A percentile compares a stretch with the other conserved stretches of the same genome.
These are phyloP conservation scores for Cyclotella atomus DNA, from an alignment of 108 stramenopile genomes.

Conservation along the genomic window DNA sequence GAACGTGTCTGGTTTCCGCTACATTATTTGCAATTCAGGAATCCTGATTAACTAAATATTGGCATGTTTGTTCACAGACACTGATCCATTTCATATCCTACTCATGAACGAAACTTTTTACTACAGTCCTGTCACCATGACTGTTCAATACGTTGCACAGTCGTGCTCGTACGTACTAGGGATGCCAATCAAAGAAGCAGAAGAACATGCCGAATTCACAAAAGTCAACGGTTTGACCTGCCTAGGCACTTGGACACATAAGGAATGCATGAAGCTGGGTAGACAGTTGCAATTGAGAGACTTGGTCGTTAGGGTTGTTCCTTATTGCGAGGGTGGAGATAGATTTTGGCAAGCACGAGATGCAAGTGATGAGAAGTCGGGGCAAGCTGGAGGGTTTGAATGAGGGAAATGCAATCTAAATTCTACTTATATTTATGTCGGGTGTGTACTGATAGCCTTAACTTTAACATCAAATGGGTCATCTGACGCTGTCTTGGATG, in stretches of 20 bases:
- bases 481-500: too few relatives aligned
- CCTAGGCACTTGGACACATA: constrained; percentile 80
- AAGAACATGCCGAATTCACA: constrained; percentile 62
- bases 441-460: not conserved
- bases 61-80: too few relatives aligned
- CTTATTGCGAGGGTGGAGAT: constrained; percentile 72
- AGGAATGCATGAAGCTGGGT: constrained; percentile 76
- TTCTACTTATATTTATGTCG: not conserved
- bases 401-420: not conserved
- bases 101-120: constrained; percentile 70
- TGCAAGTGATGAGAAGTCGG: constrained; percentile 32
- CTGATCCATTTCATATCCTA: constrained; percentile 89
- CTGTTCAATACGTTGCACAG: constrained; percentile 67
- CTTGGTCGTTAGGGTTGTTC: constrained; percentile 77
- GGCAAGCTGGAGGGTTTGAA: not conserved
- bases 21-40: too few relatives aligned
- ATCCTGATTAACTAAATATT: too few relatives aligned
- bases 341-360: constrained; percentile 87
- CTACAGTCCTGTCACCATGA: constrained; percentile 69
- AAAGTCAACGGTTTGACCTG: constrained; percentile 69
- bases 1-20: too few relatives aligned
- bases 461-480: constrained; percentile 1
- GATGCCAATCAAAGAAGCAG: constrained; percentile 80
- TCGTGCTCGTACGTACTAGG: constrained; percentile 73
- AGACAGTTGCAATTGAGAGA: constrained; percentile 71